Evolutionary conservation across 805 yeast genomes (phyloP).

Genomic region (Barnettozyma californica): DNA sequence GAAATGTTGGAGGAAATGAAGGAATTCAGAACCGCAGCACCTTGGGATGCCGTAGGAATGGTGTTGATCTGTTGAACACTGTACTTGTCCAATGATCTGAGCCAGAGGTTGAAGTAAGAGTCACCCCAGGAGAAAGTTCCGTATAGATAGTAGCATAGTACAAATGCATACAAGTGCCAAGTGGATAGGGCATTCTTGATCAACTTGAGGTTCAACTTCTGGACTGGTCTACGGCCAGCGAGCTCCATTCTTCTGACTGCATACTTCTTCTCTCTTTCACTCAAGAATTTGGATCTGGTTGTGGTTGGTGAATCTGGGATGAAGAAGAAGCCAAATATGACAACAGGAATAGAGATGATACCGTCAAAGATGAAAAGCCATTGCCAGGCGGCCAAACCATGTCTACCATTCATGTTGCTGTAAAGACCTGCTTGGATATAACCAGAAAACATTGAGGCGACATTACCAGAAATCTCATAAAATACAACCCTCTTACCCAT

Average conservation of each 20-base stretch:
- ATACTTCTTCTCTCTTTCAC: conserved; percentile 5
- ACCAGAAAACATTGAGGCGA: conserved; percentile 45
- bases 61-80: conserved; percentile 25
- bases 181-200: conserved; percentile 9
- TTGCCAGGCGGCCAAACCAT: conserved; percentile 40
- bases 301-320: conserved; percentile 38
- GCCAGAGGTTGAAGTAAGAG: conserved; percentile 28
- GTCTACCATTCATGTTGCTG: conserved; percentile 32
- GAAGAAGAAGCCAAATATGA: conserved; percentile 32
- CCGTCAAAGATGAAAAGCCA: conserved; percentile 39
- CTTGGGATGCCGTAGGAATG: conserved; percentile 32
- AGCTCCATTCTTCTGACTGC: conserved; percentile 12
- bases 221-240: conserved; percentile 13
- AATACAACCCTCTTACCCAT: conserved; percentile 39
- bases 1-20: conserved; percentile 25
- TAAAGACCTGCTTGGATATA: conserved; percentile 44
- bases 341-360: conserved; percentile 30
- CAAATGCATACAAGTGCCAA: conserved; percentile 15
- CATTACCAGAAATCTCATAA: conserved; percentile 38
- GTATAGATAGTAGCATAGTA: conserved; percentile 10
- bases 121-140: conserved; percentile 15
- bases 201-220: conserved; percentile 2
- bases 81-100: conserved; percentile 23
- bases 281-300: conserved; percentile 11
- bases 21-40: conserved; percentile 25